Conservation (phyloP, 306 rosid genomes). For the Myrica gale region DNA sequence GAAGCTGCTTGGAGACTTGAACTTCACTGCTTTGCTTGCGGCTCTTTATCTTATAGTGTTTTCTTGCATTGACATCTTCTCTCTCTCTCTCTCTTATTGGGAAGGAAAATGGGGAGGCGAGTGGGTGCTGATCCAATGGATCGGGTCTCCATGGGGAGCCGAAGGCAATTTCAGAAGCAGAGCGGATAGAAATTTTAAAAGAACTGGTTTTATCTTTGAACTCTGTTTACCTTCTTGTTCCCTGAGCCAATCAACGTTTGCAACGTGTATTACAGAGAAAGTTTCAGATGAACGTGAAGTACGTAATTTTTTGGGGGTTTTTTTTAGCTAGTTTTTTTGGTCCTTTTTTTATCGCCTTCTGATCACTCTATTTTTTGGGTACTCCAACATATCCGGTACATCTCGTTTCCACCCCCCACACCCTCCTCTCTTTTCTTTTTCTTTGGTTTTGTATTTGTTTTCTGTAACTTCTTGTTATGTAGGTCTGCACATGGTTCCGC, state of each 20-base stretch:
- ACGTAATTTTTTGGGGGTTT: too few relatives aligned
- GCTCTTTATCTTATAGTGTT: conserved; percentile 32
- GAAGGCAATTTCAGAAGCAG: conserved; percentile 13
- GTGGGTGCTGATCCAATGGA: conserved; percentile 39
- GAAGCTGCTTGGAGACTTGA: conserved; percentile 30
- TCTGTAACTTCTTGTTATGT: too few relatives aligned
- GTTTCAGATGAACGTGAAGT: too few relatives aligned
- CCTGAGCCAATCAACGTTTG: neutral
- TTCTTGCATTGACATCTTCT: conserved; percentile 23
- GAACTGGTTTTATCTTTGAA: neutral
- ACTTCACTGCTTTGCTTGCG: conserved; percentile 35
- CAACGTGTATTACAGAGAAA: neutral
- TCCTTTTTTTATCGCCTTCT: too few relatives aligned
- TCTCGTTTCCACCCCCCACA: too few relatives aligned
- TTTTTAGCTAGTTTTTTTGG: too few relatives aligned
- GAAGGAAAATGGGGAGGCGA: conserved; percentile 35
- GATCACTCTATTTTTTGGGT: too few relatives aligned
- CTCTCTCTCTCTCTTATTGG: conserved; percentile 32
- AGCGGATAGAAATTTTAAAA: conserved; percentile 22
- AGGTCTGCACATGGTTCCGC: too few relatives aligned
- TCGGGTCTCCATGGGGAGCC: conserved; percentile 16
- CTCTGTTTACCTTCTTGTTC: neutral
- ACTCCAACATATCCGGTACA: too few relatives aligned
- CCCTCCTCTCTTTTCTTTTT: too few relatives aligned
- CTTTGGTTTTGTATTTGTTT: too few relatives aligned